These are phyloP conservation scores for Termitomyces sp. DNA, from an alignment of 768 basidiomycete species.

Conservation along the genomic window DNA sequence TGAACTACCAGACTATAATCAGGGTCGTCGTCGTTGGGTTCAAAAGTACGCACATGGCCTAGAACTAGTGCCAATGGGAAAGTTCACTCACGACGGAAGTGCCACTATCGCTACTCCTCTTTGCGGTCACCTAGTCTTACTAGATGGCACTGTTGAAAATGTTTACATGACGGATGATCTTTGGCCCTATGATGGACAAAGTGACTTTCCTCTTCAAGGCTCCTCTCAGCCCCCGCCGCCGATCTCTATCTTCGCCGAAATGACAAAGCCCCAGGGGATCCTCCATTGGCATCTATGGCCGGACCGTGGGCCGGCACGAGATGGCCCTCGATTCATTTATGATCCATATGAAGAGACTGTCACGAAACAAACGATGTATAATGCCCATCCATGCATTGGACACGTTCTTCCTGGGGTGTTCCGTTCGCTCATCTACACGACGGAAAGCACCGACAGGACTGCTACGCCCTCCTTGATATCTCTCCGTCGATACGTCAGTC, in stretches of 20 bases:
- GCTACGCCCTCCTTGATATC: conserved; percentile 27
- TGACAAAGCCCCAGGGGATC: conserved; percentile 22
- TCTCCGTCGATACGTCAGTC: conserved; percentile 34
- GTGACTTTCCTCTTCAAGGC: conserved; percentile 21
- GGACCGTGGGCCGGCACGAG: conserved; percentile 4
- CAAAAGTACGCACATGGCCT: background rate
- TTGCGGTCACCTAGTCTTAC: background rate
- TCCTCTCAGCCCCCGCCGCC: conserved; percentile 28
- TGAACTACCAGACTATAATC: background rate
- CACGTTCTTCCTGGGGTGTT: conserved; percentile 37
- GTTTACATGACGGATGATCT: conserved; percentile 38
- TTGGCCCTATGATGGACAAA: conserved; percentile 23
- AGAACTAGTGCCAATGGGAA: background rate
- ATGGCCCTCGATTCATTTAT: conserved; percentile 22
- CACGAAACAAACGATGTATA: conserved; percentile 4
- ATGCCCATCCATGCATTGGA: conserved; percentile 13
- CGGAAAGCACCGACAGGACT: conserved; percentile 22
- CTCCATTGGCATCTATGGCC: conserved; percentile 31
- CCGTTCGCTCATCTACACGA: conserved; percentile 37
- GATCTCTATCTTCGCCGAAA: conserved; percentile 33
- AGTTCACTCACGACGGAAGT: background rate
- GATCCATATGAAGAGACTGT: conserved; percentile 16
- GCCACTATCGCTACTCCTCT: background rate
- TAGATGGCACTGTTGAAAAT: conserved; percentile 5
- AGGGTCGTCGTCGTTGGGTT: background rate